A percentile compares a stretch with the other conserved stretches of the same genome.
Conservation (phyloP, 1,284 basidiomycete species). For the Sporisorium reilianum region DNA sequence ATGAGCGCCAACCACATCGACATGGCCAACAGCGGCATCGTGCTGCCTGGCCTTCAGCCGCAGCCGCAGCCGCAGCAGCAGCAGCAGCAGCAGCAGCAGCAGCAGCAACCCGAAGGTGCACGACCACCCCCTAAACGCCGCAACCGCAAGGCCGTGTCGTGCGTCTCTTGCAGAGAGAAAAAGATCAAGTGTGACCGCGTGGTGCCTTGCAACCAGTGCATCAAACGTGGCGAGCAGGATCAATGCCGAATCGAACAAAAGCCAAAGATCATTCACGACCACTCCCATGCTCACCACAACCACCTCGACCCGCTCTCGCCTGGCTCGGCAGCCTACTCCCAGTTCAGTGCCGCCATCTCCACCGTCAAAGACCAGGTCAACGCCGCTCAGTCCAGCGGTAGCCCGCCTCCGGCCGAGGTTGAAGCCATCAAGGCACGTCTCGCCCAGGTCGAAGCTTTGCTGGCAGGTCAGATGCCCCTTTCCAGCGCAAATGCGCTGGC, state of each 20-base stretch:
- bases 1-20: constrained; percentile 30
- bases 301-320: constrained; percentile 35
- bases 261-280: constrained; percentile 40
- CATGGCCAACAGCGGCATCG: constrained; percentile 15
- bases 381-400: constrained; percentile 24
- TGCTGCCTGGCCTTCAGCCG: constrained; percentile 20
- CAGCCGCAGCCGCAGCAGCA: constrained; percentile 1
- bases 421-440: constrained; percentile 66
- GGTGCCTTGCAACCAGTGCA: constrained; percentile 65
- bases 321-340: constrained; percentile 34
- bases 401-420: constrained; percentile 53
- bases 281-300: constrained; percentile 16
- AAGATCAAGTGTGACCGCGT: constrained; percentile 67
- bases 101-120: constrained; percentile 22
- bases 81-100: constrained; percentile 18
- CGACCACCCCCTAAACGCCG: constrained; percentile 58
- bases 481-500: constrained; percentile 30
- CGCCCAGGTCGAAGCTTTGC: constrained; percentile 59
- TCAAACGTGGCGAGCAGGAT: constrained; percentile 63
- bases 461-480: constrained; percentile 41
- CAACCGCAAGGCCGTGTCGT: constrained; percentile 63
- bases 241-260: constrained; percentile 60
- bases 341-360: constrained; percentile 45
- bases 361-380: constrained; percentile 39
- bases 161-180: constrained; percentile 61